Evolutionary conservation across 768 basidiomycete species (phyloP).

Genomic region (Pilatotrama ljubarskyi): DNA sequence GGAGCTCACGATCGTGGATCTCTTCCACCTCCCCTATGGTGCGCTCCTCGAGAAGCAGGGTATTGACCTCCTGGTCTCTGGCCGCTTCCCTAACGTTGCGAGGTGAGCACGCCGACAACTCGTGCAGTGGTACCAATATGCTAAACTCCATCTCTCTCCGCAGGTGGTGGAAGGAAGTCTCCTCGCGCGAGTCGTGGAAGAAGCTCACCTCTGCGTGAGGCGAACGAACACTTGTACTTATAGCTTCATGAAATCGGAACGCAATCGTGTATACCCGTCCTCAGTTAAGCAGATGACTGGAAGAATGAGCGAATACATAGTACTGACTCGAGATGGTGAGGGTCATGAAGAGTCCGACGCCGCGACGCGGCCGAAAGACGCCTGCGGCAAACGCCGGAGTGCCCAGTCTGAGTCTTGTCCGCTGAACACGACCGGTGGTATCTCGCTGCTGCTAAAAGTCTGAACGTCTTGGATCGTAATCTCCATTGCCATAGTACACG

Average conservation of each 20-base stretch:
- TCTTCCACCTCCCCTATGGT: conserved; percentile 58
- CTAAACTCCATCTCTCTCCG: background rate
- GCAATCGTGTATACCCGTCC: background rate
- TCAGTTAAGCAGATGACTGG: too few species aligned
- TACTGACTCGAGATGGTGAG: too few species aligned
- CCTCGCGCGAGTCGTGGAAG: conserved; percentile 47
- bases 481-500: too few species aligned
- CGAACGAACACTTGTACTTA: background rate
- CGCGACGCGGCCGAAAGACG: too few species aligned
- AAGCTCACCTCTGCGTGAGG: conserved; percentile 2
- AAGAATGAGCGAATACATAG: too few species aligned
- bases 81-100: conserved; percentile 42
- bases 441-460: too few species aligned
- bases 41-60: conserved; percentile 28
- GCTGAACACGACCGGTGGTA: too few species aligned
- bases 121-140: background rate
- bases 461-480: too few species aligned
- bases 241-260: background rate
- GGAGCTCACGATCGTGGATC: conserved; percentile 55
- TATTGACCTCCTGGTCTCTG: conserved; percentile 32
- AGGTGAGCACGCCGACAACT: conserved; percentile 34
- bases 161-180: conserved; percentile 56
- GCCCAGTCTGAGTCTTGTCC: too few species aligned
- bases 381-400: too few species aligned
- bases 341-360: too few species aligned